Base-by-base conservation (phyloP, 345 rosid genomes). In the Litchi chinensis region DNA sequence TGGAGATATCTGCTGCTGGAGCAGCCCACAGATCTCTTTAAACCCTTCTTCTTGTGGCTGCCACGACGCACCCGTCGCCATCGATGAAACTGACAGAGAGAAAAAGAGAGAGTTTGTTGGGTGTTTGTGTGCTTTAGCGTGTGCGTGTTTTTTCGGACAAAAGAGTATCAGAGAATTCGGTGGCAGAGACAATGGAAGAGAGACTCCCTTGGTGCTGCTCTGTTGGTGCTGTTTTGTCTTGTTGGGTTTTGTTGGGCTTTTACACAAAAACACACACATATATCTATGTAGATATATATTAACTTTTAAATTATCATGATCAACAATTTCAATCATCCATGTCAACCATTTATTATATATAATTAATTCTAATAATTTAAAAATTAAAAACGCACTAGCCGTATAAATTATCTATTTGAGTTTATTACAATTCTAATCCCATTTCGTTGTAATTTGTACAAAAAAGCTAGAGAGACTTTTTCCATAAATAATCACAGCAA, bases 1-100 rank as follows among this genome's bases (percentile, higher is more conserved):
- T 16, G 98, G 97, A 19, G 98, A 94, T 77, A 94, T 94, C 86
- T 96, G 98, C 78, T 91, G 94, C 85, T 93, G 93, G 66, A 94
- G 86, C 72, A 96, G 77, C 37, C 83, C 76, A 79, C 98, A 96
- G 90, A 96, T 96, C 95, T 93, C 95, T 64, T 76, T 80, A 74
- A 91, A 83, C 52, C 99, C 99, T 46, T 89, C 90, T 48, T 94
- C 99, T 82, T 87, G 89, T 19, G 99, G 98, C 81, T 93, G 93
- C 99, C 99, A 96, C 44, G 88, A 41, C 15, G 76, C 82, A 56
- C 74, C 66, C 84, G 91, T 79, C 75, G 91, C 91, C 93, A 89
- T 84, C 82, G 52, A 19, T 22, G 28, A 43, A 24, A 3, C 12
- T 6, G 22, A 19, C 18, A 8, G n/a, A 21, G 48, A 40, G 40